These are phyloP conservation scores for Eudorina sp. DNA, from an alignment of 139 green algal genomes.

Conservation along the genomic window DNA sequence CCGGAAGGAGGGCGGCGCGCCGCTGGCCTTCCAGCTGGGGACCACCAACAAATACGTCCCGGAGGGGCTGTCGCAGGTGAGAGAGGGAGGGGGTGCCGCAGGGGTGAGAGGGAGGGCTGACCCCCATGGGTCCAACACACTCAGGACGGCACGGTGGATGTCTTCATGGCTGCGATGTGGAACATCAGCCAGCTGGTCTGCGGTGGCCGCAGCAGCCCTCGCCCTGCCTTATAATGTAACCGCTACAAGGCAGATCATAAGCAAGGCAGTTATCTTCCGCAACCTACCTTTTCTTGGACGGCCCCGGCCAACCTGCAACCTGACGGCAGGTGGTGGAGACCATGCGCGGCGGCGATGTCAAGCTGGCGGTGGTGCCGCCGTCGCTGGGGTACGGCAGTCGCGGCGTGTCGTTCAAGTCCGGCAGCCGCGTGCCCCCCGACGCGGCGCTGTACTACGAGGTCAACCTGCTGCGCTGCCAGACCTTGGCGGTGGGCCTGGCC, in stretches of 20 bases:
- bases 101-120: neutral
- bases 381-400: conserved; percentile 11
- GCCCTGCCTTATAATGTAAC: no score
- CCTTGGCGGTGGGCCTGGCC: conserved; percentile 3
- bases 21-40: conserved; percentile 35
- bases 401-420: neutral
- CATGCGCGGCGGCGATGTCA: conserved; percentile 27
- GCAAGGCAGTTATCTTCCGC: no score
- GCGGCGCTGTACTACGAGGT: conserved; percentile 36
- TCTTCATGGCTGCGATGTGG: no score
- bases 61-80: conserved; percentile 28
- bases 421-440: neutral
- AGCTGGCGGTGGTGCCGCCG: conserved; percentile 39
- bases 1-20: neutral
- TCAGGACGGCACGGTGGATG: no score
- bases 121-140: no score
- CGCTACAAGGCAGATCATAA: no score
- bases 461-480: conserved; percentile 39
- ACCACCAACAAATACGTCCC: conserved; percentile 40
- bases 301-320: no score
- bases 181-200: no score
- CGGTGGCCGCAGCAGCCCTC: no score
- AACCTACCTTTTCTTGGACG: no score
- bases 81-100: neutral
- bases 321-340: conserved; percentile 36